These are phyloP conservation scores for Nemania diffusa DNA, from an alignment of 2,329 filamentous ascomycete species.

Conservation along the genomic window DNA sequence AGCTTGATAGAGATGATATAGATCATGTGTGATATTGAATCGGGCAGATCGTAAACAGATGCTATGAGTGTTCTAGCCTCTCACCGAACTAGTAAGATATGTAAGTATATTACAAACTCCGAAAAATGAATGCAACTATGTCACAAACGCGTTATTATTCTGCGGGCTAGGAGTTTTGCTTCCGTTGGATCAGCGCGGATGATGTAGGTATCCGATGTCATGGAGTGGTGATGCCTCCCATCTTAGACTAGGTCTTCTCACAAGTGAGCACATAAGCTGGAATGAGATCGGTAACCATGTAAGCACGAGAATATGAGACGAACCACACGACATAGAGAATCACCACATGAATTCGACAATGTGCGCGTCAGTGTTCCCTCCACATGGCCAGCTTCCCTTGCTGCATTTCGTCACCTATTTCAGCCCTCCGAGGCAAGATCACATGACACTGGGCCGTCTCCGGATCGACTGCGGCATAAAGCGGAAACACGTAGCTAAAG, in stretches of 20 bases:
- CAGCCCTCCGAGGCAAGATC: not conserved
- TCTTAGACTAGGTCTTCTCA: conserved; percentile 1
- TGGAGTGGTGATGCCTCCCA: not conserved
- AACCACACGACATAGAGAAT: not conserved
- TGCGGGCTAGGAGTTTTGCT: not conserved
- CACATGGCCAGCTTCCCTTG: not conserved
- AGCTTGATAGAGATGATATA: no score
- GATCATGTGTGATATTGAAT: not conserved
- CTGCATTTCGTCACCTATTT: conserved; percentile 13
- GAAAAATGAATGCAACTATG: not conserved
- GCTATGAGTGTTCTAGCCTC: not conserved
- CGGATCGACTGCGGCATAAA: conserved; percentile 18
- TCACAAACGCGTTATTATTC: not conserved
- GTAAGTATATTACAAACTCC: not conserved
- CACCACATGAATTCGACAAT: not conserved
- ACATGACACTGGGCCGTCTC: conserved; percentile 16
- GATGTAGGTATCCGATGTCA: not conserved
- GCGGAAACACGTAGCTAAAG: not conserved
- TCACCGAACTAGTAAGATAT: not conserved
- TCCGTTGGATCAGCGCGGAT: no score
- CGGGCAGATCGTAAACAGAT: no score
- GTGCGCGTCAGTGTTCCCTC: not conserved
- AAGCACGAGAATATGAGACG: not conserved
- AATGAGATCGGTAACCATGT: not conserved
- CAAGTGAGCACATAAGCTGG: not conserved